Base-by-base conservation (phyloP, 305 asterid genomes). In the Fraxinus angustifolia region DNA sequence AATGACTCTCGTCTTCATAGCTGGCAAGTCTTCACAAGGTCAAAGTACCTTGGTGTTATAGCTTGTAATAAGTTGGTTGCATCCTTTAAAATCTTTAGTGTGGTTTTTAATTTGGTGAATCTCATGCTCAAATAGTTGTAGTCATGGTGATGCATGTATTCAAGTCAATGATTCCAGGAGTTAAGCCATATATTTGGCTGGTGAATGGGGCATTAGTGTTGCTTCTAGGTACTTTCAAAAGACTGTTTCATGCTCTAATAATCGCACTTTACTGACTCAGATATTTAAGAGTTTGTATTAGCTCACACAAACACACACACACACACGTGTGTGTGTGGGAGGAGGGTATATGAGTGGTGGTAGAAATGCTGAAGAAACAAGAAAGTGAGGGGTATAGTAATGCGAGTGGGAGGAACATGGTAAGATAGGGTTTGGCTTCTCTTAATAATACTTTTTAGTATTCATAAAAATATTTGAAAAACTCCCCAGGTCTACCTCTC, bases 131-230 rank as follows among this genome's bases (percentile, higher is more conserved):
- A 68, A 80, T 19, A 34, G 82, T 72, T 28, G 65, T 28, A 73
- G 68, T 71, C 80, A 8, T 80, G 28, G 68, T 75, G 77, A 42
- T 70, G 16, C 53, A 10, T 50, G 42, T 74, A 45, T 77, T 78
- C 19, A 76, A 36, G 77, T 21, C 35, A 30, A 33, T 80, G 81
- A 84, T 82, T 71, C 80, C 35, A 6, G 58, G 45, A 62, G 75
- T 36, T 65, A 76, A n/a, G 76, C 73, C 71, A 72, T 48, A 67
- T 82, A 30, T 73, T 80, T 40, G 75, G 28, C 30, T 80, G 80
- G 42, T 65, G 53, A 70, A 62, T 75, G 30, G 70, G 35, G 80
- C 76, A 76, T 38, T 76, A 14, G 77, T 70, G 34, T 75, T 38
- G 70, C 78, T 58, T 75, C 76, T 33, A 17, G 34, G 75, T 74